Percentiles rank a stretch among this genome's conserved stretches.
phyloP scores from a whole-genome alignment of 306 rosid genomes.

The Prunus mira region DNA sequence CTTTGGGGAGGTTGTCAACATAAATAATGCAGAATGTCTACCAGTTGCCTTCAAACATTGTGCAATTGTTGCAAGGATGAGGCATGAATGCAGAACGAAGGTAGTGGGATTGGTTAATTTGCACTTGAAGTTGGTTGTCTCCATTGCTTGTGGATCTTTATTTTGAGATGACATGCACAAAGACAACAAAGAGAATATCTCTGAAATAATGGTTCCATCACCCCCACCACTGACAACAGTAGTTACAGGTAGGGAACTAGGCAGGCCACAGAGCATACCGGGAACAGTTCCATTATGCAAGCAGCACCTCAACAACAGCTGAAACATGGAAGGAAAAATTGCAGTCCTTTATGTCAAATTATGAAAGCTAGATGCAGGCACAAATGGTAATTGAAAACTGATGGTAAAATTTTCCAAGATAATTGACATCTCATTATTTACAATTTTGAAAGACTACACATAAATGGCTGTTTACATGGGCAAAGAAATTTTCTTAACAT shows the following conservation, averaged over 20 bases:
- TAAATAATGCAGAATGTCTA: conserved; percentile 77
- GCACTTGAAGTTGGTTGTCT: conserved; percentile 50
- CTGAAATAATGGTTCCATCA: conserved; percentile 83
- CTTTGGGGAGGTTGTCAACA: conserved; percentile 77
- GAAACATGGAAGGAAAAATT: conserved; percentile 26
- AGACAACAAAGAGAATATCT: conserved; percentile 67
- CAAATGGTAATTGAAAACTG: background rate
- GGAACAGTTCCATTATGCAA: conserved; percentile 61
- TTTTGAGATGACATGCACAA: conserved; percentile 52
- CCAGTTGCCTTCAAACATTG: conserved; percentile 79
- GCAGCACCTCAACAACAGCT: conserved; percentile 87
- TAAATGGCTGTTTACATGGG: no score
- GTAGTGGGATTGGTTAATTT: conserved; percentile 58
- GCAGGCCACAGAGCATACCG: conserved; percentile 82
- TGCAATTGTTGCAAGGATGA: conserved; percentile 68
- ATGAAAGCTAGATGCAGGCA: conserved; percentile 16
- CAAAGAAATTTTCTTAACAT: background rate
- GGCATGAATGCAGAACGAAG: conserved; percentile 68
- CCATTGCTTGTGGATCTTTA: conserved; percentile 57
- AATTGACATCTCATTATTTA: background rate
- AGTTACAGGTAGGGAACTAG: conserved; percentile 80
- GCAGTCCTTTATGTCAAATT: background rate
- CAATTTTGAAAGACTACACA: background rate
- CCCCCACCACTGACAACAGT: conserved; percentile 95
- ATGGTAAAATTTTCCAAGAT: background rate